Evolutionary conservation across 768 basidiomycete species (phyloP), one percentile per base, ranked within the genome.

Genomic region (Phaeotremella fagi): DNA sequence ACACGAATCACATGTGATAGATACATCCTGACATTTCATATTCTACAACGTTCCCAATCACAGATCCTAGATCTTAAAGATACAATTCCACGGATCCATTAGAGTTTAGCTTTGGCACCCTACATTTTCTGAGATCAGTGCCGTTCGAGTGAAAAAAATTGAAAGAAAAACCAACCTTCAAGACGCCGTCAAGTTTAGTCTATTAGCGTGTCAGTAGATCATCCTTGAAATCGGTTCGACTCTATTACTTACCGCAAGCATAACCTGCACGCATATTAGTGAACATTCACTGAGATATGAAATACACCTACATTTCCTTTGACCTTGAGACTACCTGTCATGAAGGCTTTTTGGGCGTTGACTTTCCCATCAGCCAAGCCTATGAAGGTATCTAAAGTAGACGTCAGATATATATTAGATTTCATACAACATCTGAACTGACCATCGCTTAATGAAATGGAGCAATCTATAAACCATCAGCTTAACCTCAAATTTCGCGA

Each of bases 311-410:
- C 67, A 54, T 74, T 74, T 20, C 72, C 72, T 58, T 74, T 74
- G 57, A 74, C 68, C 82, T 92, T 94, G 45, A 95, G 82, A 70
- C 88, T 87, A 25, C 91, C 91, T 5, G 87, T 88, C 87, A 97
- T 89, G 78, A 91, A 95, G 20, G 90, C 90, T 71, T 90, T 91
- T 76, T 95, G 91, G 18, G 88, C 90, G 64, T 87, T 89, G 41
- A 86, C 78, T 85, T 89, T 57, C 25, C 45, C 73, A 36, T 72
- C 73, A 16, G 73, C 65, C 23, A 97, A 78, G 35, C 84, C 80
- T 26, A 78, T 73, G 68, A 90, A 84, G 9, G 83, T 84, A 18
- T 86, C 85, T 68, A 29, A 15, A n/a, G n/a, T n/a, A n/a, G n/a
- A n/a, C n/a, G n/a, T n/a, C n/a, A n/a, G n/a, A 25, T 16, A 4